phyloP scores from a whole-genome alignment of 805 yeast species.

The Teunomyces stri region DNA sequence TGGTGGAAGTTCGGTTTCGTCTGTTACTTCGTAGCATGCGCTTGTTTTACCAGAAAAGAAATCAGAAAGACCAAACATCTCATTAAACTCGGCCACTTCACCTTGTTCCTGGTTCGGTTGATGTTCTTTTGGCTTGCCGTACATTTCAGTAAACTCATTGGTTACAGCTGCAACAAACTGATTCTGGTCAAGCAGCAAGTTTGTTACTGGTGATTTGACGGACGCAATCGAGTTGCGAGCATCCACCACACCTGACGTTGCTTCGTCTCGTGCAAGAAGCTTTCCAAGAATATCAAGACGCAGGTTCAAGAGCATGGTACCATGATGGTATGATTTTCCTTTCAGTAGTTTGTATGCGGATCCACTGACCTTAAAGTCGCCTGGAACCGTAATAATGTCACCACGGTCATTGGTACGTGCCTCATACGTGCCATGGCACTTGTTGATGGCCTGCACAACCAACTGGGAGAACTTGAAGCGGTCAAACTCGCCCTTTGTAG shows the following conservation, averaged over 20 bases:
- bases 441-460: conserved; percentile 36
- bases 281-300: conserved; percentile 56
- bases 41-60: conserved; percentile 15
- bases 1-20: conserved; percentile 26
- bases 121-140: conserved; percentile 14
- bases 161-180: conserved; percentile 47
- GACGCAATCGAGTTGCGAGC: conserved; percentile 63
- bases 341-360: conserved; percentile 85
- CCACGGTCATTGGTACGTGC: conserved; percentile 70
- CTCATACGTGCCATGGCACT: conserved; percentile 11
- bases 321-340: conserved; percentile 89
- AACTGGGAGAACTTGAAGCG: conserved; percentile 52
- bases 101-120: conserved; percentile 1
- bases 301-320: conserved; percentile 83
- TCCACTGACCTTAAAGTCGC: conserved; percentile 71
- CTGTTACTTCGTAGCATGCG: conserved; percentile 19
- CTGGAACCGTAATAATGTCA: conserved; percentile 56
- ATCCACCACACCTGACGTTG: conserved; percentile 39
- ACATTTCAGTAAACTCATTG: conserved; percentile 36
- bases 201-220: conserved; percentile 76
- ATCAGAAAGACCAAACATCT: conserved; percentile 32
- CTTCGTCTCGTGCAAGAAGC: conserved; percentile 51
- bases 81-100: conserved; percentile 26
- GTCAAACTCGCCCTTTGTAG: conserved; percentile 63
- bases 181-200: conserved; percentile 47